A percentile compares a stretch with the other conserved stretches of the same genome.
Conservation (phyloP, 352 stramenopile species). For the Globisporangium mamillatum region DNA sequence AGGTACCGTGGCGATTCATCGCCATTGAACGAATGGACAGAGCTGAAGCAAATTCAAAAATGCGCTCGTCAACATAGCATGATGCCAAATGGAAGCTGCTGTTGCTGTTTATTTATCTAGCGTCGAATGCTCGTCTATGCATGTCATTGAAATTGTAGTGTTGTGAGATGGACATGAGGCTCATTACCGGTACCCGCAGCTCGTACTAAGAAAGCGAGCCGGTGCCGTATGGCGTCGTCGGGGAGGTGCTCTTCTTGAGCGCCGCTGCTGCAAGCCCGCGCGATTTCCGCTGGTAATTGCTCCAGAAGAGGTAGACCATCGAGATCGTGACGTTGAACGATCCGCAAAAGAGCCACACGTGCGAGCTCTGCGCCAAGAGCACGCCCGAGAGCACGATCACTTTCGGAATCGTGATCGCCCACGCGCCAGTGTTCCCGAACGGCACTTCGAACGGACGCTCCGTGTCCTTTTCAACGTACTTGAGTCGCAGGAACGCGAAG, state of each 20-base stretch:
- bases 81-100: not conserved
- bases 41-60: not conserved
- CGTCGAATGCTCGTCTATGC: not conserved
- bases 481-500: slow-evolving; percentile 79
- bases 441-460: slow-evolving; percentile 71
- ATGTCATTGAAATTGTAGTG: not conserved
- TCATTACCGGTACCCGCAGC: not conserved
- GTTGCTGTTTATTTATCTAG: not conserved
- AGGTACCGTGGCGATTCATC: not conserved
- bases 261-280: not conserved
- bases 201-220: slow-evolving; percentile 31
- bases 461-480: slow-evolving; percentile 78
- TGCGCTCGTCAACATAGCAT: not conserved
- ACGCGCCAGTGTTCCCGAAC: slow-evolving; percentile 65
- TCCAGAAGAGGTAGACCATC: slow-evolving; percentile 61
- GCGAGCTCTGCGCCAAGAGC: slow-evolving; percentile 57
- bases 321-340: slow-evolving; percentile 66
- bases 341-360: slow-evolving; percentile 71
- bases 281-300: slow-evolving; percentile 41
- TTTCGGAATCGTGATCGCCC: slow-evolving; percentile 79
- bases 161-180: not conserved
- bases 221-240: slow-evolving; percentile 32
- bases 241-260: not conserved
- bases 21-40: not conserved
- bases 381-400: slow-evolving; percentile 75